phyloP scores from a whole-genome alignment of 1,284 basidiomycete species.

The Sporisorium exsertum region DNA sequence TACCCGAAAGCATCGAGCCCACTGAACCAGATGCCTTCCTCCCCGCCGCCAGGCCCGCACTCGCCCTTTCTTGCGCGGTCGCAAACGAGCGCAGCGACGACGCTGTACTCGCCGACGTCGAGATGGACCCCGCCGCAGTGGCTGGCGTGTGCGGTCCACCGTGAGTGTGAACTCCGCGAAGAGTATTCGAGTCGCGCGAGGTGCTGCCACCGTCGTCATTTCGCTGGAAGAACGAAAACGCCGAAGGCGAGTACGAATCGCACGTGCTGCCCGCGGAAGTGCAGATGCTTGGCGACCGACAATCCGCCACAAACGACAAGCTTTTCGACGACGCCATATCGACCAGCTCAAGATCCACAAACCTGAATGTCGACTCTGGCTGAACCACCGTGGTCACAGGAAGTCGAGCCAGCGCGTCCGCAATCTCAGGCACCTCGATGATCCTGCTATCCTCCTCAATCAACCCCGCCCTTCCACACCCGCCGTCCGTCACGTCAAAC shows the following conservation, averaged over 20 bases:
- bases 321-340: conserved; percentile 28
- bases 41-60: background rate
- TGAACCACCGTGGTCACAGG: conserved; percentile 16
- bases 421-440: conserved; percentile 72
- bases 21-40: background rate
- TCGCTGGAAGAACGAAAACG: conserved; percentile 26
- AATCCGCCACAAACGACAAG: background rate
- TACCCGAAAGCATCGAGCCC: background rate
- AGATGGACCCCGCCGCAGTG: background rate
- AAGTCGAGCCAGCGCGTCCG: conserved; percentile 12
- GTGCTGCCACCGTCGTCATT: background rate
- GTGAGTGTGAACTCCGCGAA: background rate
- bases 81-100: conserved; percentile 8
- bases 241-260: conserved; percentile 29
- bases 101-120: conserved; percentile 1
- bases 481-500: conserved; percentile 76
- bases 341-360: conserved; percentile 31
- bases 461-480: conserved; percentile 76
- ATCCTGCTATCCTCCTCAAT: conserved; percentile 70
- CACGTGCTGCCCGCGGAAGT: conserved; percentile 12
- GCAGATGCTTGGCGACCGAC: conserved; percentile 13
- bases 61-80: conserved; percentile 1
- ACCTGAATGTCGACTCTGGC: conserved; percentile 20
- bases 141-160: background rate
- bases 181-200: conserved; percentile 18